phyloP scores from a whole-genome alignment of 192 early-diverging fungal genomes.

The Dispira simplex region DNA sequence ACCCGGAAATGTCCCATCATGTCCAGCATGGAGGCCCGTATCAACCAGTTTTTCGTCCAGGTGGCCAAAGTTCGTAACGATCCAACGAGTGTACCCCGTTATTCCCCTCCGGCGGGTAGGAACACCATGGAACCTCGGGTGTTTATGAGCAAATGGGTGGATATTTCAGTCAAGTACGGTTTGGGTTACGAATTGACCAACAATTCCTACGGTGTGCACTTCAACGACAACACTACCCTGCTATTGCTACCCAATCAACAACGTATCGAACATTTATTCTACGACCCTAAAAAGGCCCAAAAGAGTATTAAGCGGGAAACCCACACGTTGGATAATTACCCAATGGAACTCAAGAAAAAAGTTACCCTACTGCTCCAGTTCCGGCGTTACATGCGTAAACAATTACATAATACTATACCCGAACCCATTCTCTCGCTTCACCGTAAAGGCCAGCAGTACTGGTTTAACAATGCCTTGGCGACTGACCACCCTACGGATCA shows the following conservation, averaged over 20 bases:
- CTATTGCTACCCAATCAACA: slow-evolving; percentile 12
- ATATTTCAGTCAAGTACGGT: slow-evolving; percentile 72
- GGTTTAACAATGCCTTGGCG: background rate
- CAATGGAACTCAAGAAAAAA: slow-evolving; percentile 10
- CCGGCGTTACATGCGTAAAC: slow-evolving; percentile 12
- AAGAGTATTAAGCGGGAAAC: slow-evolving; percentile 10
- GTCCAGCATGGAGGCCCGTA: slow-evolving; percentile 8
- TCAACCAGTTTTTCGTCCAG: background rate
- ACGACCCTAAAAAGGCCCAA: slow-evolving; percentile 3
- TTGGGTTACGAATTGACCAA: slow-evolving; percentile 79
- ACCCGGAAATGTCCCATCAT: slow-evolving; percentile 11
- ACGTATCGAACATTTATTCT: slow-evolving; percentile 10
- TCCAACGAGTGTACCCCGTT: background rate
- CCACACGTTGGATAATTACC: slow-evolving; percentile 12
- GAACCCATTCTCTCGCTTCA: background rate
- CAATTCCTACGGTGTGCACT: slow-evolving; percentile 67
- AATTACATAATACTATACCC: slow-evolving; percentile 3
- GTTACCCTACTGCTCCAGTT: slow-evolving; percentile 13
- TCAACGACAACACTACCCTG: slow-evolving; percentile 78
- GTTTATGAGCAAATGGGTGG: slow-evolving; percentile 83
- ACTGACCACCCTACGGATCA: background rate
- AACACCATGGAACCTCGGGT: slow-evolving; percentile 12
- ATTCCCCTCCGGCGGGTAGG: too few species aligned
- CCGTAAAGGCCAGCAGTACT: background rate
- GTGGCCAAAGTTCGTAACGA: background rate